A percentile compares a stretch with the other conserved stretches of the same genome.
Evolutionary conservation across 2,329 filamentous ascomycete species (phyloP).

Genomic region (Ramichloridium luteum): DNA sequence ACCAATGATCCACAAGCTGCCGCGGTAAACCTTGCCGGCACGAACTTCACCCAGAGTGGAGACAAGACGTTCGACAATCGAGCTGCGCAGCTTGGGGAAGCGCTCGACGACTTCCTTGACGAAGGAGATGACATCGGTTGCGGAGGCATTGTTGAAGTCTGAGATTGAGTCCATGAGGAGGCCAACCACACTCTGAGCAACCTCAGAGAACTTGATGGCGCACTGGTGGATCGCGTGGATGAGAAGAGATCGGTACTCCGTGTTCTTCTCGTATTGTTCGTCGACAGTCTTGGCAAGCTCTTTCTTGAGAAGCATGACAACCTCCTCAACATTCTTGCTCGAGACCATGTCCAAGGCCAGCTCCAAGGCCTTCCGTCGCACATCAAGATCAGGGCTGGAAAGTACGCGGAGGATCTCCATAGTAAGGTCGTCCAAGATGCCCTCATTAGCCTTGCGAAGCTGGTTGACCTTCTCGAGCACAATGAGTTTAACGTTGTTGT

Average conservation of each 20-base stretch:
- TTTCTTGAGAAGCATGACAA: conserved; percentile 91
- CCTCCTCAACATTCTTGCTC: conserved; percentile 97
- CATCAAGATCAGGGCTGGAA: conserved; percentile 90
- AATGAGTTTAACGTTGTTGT: conserved; percentile 99
- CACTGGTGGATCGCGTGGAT: conserved; percentile 98
- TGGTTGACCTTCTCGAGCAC: conserved; percentile 89
- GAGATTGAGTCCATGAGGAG: conserved; percentile 98
- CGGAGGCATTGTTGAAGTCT: conserved; percentile 93
- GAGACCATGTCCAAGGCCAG: conserved; percentile 96
- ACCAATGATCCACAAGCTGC: conserved; percentile 93
- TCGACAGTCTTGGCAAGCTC: conserved; percentile 95
- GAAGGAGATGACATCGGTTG: conserved; percentile 95
- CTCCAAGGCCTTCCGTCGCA: conserved; percentile 77
- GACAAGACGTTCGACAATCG: conserved; percentile 79
- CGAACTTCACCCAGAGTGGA: conserved; percentile 85
- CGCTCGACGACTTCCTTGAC: conserved; percentile 99
- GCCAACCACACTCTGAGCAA: conserved; percentile 90
- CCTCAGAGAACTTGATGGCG: conserved; percentile 97
- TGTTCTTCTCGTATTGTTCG: conserved; percentile 97
- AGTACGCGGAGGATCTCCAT: conserved; percentile 96
- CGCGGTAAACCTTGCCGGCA: conserved; percentile 92
- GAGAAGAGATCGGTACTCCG: conserved; percentile 83
- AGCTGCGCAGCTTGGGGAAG: conserved; percentile 77
- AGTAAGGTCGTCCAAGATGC: conserved; percentile 80
- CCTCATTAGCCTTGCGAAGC: conserved; percentile 74